Evolutionary conservation across 2,329 filamentous ascomycete species (phyloP), one percentile per base, ranked within the genome.

Genomic region (Westerdykella sp.): DNA sequence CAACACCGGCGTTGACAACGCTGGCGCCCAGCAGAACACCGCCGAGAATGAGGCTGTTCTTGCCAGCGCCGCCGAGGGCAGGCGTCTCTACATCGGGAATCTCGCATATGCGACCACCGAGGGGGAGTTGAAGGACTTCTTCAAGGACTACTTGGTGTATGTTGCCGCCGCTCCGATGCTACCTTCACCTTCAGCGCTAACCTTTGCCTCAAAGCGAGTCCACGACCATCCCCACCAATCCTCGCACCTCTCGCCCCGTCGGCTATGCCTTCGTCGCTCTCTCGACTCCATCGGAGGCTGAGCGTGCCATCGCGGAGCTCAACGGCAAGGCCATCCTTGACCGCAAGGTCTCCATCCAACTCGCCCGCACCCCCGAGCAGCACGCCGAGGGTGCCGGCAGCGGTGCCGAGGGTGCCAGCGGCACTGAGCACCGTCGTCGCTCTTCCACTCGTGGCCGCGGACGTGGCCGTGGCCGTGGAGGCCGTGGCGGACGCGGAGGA

Each of bases 71-170:
- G 90, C 91, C 74, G 93, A 98, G 80, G 91, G 93, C 73, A 88
- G 93, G 79, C 88, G 93, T 78, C 85, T 98, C 67, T 98, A 98
- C 79, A 97, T 98, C 79, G 93, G 93, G 80, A 98, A 98, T 81
- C 87, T 98, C 83, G 93, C 93, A 68, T 98, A 98, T 74, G 90
- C 91, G 84, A 97, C 93, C 84, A 95, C 89, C 73, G 93, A 97
- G 87, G 93, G 87, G 85, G 89, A 96, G 84, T 88, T 98, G 81
- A 95, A 94, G 81, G 87, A 93, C 65, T 98, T 98, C 82, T 98
- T 98, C 85, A 91, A 93, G 81, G 87, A 84, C 74, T 97, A 95
- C 81, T 85, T 93, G 79, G 88, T 98, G 93, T 98, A 81, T 81
- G 91, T 87, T 51, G 45, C 44, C 49, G 43, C 54, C 44, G 30